These are phyloP conservation scores for Alternaria sp. DNA, from an alignment of 2,329 filamentous ascomycete species.

Conservation along the genomic window DNA sequence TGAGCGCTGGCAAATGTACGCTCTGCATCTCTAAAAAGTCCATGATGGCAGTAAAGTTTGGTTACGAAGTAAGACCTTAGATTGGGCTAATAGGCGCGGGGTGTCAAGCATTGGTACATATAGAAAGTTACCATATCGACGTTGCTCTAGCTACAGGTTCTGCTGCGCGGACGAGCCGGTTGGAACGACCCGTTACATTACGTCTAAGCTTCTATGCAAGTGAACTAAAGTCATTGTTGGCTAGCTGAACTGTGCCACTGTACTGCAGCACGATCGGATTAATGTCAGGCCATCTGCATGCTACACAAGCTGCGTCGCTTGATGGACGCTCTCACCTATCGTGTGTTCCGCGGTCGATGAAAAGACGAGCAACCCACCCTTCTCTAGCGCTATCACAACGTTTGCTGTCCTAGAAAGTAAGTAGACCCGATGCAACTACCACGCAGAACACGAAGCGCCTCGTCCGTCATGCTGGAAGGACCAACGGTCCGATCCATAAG, in stretches of 20 bases:
- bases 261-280: conserved; percentile 8
- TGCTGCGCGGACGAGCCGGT: conserved; percentile 2
- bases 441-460: neutral
- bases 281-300: conserved; percentile 8
- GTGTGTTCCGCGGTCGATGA: neutral
- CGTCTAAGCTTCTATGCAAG: neutral
- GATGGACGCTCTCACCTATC: neutral
- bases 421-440: conserved; percentile 2
- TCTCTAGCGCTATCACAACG: neutral
- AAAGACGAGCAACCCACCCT: neutral
- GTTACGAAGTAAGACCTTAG: neutral
- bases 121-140: neutral
- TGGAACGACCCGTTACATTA: neutral
- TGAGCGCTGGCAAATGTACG: conserved; percentile 4
- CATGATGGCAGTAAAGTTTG: conserved; percentile 1
- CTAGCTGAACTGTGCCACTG: conserved; percentile 10
- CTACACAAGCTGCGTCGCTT: neutral
- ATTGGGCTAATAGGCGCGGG: neutral
- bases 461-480: neutral
- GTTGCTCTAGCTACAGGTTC: neutral
- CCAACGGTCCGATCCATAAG: conserved; percentile 1
- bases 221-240: conserved; percentile 4
- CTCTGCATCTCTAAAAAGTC: conserved; percentile 6
- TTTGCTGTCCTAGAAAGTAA: conserved; percentile 4
- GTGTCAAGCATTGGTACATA: conserved; percentile 8